Percentiles rank a stretch among this genome's conserved stretches.
phyloP scores from a whole-genome alignment of 2,329 filamentous ascomycete species.

The Cytospora schulzeri region DNA sequence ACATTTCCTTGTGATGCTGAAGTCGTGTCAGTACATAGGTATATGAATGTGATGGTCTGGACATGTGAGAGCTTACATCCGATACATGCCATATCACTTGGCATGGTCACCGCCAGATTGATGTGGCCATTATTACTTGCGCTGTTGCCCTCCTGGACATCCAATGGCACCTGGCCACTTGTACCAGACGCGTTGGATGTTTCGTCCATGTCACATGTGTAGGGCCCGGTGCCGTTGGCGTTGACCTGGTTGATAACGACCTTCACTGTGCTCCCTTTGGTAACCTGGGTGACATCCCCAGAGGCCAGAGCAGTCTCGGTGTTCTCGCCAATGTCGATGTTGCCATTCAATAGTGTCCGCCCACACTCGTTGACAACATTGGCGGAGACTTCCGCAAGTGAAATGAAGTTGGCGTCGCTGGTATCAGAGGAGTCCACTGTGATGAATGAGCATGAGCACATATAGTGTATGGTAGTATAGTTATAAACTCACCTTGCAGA shows the following conservation, averaged over 20 bases:
- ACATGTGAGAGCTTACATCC: conserved; percentile 43
- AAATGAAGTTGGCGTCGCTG: conserved; percentile 60
- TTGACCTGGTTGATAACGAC: conserved; percentile 53
- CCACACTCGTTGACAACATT: conserved; percentile 61
- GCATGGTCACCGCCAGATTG: conserved; percentile 53
- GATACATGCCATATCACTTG: conserved; percentile 47
- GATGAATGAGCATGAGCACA: background rate
- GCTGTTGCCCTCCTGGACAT: conserved; percentile 49
- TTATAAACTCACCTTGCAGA: conserved; percentile 14
- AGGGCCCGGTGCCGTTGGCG: conserved; percentile 53
- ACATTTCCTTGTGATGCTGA: conserved; percentile 56
- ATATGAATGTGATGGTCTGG: background rate
- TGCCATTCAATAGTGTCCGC: conserved; percentile 59
- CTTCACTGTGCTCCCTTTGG: conserved; percentile 45
- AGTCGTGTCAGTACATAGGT: background rate
- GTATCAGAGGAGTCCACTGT: conserved; percentile 16
- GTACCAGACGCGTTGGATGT: conserved; percentile 46
- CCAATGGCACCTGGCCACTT: conserved; percentile 45
- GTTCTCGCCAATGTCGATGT: conserved; percentile 59
- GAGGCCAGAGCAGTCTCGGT: conserved; percentile 52
- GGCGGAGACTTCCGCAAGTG: conserved; percentile 51
- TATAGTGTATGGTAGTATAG: background rate
- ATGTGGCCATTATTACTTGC: conserved; percentile 48
- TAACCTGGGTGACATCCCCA: conserved; percentile 48
- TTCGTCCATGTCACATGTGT: conserved; percentile 51